phyloP scores from a whole-genome alignment of 805 yeast genomes.

The Torulaspora franciscae region DNA sequence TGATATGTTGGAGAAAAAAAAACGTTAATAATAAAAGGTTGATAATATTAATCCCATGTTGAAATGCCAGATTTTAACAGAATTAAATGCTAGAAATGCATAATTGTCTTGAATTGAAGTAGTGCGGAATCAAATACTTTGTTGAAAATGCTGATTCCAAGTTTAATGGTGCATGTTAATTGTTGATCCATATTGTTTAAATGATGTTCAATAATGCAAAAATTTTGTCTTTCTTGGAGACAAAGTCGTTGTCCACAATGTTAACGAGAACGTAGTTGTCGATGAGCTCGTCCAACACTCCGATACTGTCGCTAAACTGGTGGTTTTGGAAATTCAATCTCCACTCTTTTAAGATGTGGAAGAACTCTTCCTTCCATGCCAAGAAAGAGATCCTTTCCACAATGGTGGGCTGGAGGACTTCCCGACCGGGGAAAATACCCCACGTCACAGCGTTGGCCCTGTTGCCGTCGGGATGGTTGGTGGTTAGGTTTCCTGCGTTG shows the following conservation, averaged over 20 bases:
- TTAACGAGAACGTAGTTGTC: slow-evolving; percentile 71
- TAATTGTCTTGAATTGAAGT: slow-evolving; percentile 6
- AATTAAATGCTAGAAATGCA: slow-evolving; percentile 16
- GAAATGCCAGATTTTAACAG: slow-evolving; percentile 23
- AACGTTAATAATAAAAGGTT: neutral
- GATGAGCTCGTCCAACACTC: slow-evolving; percentile 31
- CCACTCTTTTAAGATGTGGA: slow-evolving; percentile 81
- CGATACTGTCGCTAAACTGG: slow-evolving; percentile 31
- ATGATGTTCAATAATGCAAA: slow-evolving; percentile 43
- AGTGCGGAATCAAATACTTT: slow-evolving; percentile 3
- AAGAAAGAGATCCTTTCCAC: slow-evolving; percentile 87
- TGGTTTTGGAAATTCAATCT: slow-evolving; percentile 43
- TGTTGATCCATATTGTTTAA: slow-evolving; percentile 1
- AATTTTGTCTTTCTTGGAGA: slow-evolving; percentile 50
- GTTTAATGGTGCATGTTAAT: neutral
- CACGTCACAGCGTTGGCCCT: slow-evolving; percentile 94
- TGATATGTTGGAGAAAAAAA: no score
- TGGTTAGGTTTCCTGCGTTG: slow-evolving; percentile 47
- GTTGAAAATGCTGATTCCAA: slow-evolving; percentile 6
- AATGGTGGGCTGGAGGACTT: slow-evolving; percentile 91
- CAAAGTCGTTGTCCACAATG: slow-evolving; percentile 82
- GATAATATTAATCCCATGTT: slow-evolving; percentile 20
- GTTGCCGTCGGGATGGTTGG: slow-evolving; percentile 65
- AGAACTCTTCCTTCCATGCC: slow-evolving; percentile 97
- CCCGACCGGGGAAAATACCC: slow-evolving; percentile 97